These are phyloP conservation scores for Stagonosporopsis chrysanthemi DNA, from an alignment of 2,329 filamentous ascomycete species.

Conservation along the genomic window DNA sequence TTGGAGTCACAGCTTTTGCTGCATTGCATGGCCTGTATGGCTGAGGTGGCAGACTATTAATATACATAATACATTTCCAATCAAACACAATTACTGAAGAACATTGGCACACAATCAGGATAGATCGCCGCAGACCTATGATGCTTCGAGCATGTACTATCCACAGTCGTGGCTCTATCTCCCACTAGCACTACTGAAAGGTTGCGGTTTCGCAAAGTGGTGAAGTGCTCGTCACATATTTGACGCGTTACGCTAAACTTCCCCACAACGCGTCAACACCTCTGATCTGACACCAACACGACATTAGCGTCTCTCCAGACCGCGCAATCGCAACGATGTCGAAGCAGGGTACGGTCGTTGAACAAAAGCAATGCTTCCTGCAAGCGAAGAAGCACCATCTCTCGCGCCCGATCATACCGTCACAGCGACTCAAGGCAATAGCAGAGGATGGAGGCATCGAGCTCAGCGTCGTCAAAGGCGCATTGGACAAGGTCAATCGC, in stretches of 20 bases:
- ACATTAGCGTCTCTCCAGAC: background rate
- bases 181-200: no score
- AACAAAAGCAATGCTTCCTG: slow-evolving; percentile 71
- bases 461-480: slow-evolving; percentile 59
- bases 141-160: no score
- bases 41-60: background rate
- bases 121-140: no score
- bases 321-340: slow-evolving; percentile 23
- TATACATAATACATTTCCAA: background rate
- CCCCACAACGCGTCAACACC: slow-evolving; percentile 12
- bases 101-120: no score
- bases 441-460: slow-evolving; percentile 54
- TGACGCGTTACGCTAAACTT: slow-evolving; percentile 17
- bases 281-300: background rate
- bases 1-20: background rate
- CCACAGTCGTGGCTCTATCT: no score
- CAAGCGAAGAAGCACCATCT: slow-evolving; percentile 68
- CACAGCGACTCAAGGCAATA: slow-evolving; percentile 63
- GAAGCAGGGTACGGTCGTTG: slow-evolving; percentile 55
- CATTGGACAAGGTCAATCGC: slow-evolving; percentile 67
- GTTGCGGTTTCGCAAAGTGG: background rate
- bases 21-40: background rate
- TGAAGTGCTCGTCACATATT: slow-evolving; percentile 1
- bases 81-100: background rate
- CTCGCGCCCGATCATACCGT: slow-evolving; percentile 65